phyloP scores from a whole-genome alignment of 1,284 basidiomycete species.

The Boletus austroedulis region DNA sequence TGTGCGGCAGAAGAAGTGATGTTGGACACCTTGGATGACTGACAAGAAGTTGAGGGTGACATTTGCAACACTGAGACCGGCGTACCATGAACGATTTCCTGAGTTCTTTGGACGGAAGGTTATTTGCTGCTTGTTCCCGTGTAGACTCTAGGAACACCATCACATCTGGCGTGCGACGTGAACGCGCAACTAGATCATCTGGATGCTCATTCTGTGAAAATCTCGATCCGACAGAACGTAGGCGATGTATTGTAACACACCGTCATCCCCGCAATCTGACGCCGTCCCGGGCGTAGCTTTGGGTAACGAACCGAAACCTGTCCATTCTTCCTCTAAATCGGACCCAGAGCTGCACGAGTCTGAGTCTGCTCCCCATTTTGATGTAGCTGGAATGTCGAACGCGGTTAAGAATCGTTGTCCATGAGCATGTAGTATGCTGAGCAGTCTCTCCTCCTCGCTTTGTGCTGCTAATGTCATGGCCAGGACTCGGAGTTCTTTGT shows the following conservation, averaged over 20 bases:
- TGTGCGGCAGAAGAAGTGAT: slow-evolving; percentile 40
- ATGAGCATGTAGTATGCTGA: slow-evolving; percentile 59
- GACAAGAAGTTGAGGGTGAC: background rate
- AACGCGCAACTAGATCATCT: slow-evolving; percentile 39
- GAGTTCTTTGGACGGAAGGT: slow-evolving; percentile 41
- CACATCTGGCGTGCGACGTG: slow-evolving; percentile 40
- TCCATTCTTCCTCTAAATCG: slow-evolving; percentile 42
- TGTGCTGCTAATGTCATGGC: slow-evolving; percentile 20
- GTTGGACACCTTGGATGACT: slow-evolving; percentile 77
- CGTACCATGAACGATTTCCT: slow-evolving; percentile 72
- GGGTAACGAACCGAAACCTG: slow-evolving; percentile 20
- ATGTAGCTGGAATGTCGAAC: slow-evolving; percentile 41
- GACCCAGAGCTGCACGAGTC: slow-evolving; percentile 12
- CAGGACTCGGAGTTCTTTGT: background rate
- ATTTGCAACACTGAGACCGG: background rate
- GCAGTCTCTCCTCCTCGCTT: slow-evolving; percentile 40
- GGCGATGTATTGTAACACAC: slow-evolving; percentile 4
- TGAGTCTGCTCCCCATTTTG: slow-evolving; percentile 33
- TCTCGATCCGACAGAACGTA: background rate
- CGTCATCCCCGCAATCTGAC: slow-evolving; percentile 24
- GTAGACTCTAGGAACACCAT: slow-evolving; percentile 55
- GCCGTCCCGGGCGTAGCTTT: slow-evolving; percentile 1
- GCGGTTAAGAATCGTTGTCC: slow-evolving; percentile 61
- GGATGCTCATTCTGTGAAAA: slow-evolving; percentile 35
- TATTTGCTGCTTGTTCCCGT: slow-evolving; percentile 22